Evolutionary conservation across 2,329 filamentous ascomycete genomes (phyloP).

Genomic region (Trichoderma breve): DNA sequence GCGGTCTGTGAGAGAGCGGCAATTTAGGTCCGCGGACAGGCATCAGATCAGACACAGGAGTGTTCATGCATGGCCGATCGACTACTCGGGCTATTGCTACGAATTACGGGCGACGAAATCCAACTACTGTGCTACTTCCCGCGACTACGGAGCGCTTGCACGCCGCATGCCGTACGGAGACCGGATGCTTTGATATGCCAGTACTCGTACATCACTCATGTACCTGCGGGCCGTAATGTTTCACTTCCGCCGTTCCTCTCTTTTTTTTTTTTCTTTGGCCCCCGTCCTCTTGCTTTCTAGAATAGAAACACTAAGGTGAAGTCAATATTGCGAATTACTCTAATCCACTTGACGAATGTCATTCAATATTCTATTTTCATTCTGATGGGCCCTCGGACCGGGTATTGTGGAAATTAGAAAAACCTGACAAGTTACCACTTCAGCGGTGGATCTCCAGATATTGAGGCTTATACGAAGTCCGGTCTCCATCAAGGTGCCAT

Average conservation of each 20-base stretch:
- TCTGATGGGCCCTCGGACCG: neutral
- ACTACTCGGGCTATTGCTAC: neutral
- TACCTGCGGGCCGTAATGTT: neutral
- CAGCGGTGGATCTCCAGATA: conserved; percentile 5
- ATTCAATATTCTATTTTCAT: conserved; percentile 7
- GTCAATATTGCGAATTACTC: neutral
- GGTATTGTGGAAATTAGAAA: conserved; percentile 11
- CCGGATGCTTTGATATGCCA: neutral
- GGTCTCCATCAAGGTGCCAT: neutral
- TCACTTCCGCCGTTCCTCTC: neutral
- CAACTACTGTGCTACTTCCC: neutral
- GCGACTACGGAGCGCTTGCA: neutral
- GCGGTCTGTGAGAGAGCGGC: conserved; percentile 4
- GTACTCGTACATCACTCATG: conserved; percentile 1
- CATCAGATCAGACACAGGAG: neutral
- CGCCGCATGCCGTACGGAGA: neutral
- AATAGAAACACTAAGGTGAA: conserved; percentile 9
- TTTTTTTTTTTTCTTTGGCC: neutral
- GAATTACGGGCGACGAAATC: neutral
- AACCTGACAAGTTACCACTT: neutral
- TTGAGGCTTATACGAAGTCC: conserved; percentile 3
- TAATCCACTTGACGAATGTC: neutral
- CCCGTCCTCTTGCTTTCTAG: neutral
- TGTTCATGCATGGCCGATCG: conserved; percentile 1
- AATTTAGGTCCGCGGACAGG: neutral